Percentiles rank a stretch among this genome's conserved stretches.
Evolutionary conservation across 371 early-diverging fungal genomes (phyloP).

Genomic region (Circinella umbellata): DNA sequence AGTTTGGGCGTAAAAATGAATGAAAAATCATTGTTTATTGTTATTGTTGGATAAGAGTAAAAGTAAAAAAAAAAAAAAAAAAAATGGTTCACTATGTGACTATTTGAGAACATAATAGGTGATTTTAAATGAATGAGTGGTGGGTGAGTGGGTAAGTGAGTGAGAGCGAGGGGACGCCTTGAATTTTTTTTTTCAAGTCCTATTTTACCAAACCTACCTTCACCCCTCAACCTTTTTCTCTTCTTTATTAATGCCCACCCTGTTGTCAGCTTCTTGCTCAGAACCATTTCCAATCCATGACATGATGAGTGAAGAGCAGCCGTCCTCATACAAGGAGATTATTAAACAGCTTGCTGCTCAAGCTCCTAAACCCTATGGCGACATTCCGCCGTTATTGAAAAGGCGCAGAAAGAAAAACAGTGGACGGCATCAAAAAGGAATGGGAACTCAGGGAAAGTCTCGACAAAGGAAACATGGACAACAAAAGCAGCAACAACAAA

Average conservation of each 20-base stretch:
- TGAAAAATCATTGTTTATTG: no score
- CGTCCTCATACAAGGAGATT: constrained; percentile 57
- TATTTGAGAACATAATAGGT: not conserved
- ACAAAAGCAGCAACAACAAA: constrained; percentile 9
- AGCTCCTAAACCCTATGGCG: constrained; percentile 61
- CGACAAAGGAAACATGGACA: constrained; percentile 7
- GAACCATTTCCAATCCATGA: constrained; percentile 36
- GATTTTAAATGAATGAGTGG: not conserved
- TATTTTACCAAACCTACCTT: not conserved
- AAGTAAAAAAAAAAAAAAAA: no score
- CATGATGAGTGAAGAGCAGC: constrained; percentile 26
- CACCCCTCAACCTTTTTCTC: not conserved
- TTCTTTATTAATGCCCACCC: constrained; percentile 28
- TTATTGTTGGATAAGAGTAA: no score
- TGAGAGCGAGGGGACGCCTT: not conserved
- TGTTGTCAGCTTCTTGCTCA: constrained; percentile 29
- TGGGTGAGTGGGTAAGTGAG: not conserved
- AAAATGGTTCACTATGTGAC: no score
- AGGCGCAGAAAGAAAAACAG: constrained; percentile 34
- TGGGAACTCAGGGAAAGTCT: constrained; percentile 5
- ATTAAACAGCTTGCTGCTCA: constrained; percentile 49
- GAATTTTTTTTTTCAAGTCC: constrained; percentile 3
- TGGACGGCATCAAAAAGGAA: constrained; percentile 17
- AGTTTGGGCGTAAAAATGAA: no score
- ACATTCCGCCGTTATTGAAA: constrained; percentile 52